Evolutionary conservation across 257 asterid species (phyloP).

Genomic region (Datura wrightii): DNA sequence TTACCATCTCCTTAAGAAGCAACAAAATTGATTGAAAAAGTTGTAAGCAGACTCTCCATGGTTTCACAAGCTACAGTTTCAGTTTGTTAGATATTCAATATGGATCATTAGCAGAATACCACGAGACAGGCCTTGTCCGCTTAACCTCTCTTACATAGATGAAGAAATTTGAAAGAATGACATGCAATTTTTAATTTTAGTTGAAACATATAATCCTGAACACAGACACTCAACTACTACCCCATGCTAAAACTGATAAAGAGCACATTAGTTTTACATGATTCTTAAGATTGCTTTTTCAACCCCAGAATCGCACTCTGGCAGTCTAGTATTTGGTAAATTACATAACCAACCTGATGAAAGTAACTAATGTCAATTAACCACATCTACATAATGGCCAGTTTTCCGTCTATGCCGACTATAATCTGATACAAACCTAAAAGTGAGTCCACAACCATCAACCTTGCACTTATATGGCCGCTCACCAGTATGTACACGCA

Average conservation of each 20-base stretch:
- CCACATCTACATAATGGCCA: slow-evolving; percentile 57
- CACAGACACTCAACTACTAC: slow-evolving; percentile 18
- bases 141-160: not conserved
- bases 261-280: slow-evolving; percentile 34
- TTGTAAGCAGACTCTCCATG: not conserved
- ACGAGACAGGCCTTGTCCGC: not conserved
- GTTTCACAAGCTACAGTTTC: slow-evolving; percentile 22
- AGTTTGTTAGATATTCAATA: not conserved
- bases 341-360: slow-evolving; percentile 22
- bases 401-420: slow-evolving; percentile 91
- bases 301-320: slow-evolving; percentile 27
- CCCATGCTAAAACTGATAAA: slow-evolving; percentile 32
- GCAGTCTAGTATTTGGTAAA: not conserved
- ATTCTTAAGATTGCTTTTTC: slow-evolving; percentile 39
- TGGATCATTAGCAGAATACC: not conserved
- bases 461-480: slow-evolving; percentile 74
- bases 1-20: not conserved
- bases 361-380: slow-evolving; percentile 14
- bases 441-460: slow-evolving; percentile 80
- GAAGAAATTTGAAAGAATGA: slow-evolving; percentile 25
- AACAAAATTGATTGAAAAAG: not conserved
- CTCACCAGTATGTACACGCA: slow-evolving; percentile 88
- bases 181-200: not conserved
- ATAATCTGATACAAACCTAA: slow-evolving; percentile 88
- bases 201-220: not conserved